Evolutionary conservation across 1,284 basidiomycete genomes (phyloP).

Genomic region (Cutaneotrichosporon daszewskae): DNA sequence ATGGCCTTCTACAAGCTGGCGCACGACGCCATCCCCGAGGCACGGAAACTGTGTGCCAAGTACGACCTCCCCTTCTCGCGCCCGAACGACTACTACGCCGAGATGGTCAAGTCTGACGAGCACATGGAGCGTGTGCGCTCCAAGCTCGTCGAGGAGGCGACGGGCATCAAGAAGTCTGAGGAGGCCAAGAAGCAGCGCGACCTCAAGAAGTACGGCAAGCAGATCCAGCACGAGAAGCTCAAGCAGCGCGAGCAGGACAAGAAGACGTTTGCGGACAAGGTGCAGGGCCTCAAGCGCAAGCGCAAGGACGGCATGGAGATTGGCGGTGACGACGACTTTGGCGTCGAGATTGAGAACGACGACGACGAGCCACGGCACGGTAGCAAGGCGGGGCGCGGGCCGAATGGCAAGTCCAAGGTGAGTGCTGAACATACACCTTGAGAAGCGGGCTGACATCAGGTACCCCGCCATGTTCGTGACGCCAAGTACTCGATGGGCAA

Average conservation of each 20-base stretch:
- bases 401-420: slow-evolving; percentile 41
- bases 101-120: slow-evolving; percentile 96
- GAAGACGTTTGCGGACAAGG: slow-evolving; percentile 77
- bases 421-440: slow-evolving; percentile 4
- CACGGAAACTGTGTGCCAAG: slow-evolving; percentile 66
- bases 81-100: slow-evolving; percentile 94
- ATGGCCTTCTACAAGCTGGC: slow-evolving; percentile 97
- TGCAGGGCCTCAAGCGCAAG: slow-evolving; percentile 83
- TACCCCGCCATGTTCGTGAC: slow-evolving; percentile 65
- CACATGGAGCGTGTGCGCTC: slow-evolving; percentile 98
- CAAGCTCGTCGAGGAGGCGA: slow-evolving; percentile 78
- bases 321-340: slow-evolving; percentile 49
- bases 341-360: slow-evolving; percentile 13
- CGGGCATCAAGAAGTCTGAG: slow-evolving; percentile 84
- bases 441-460: slow-evolving; percentile 19
- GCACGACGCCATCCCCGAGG: slow-evolving; percentile 69
- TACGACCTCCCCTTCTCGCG: slow-evolving; percentile 76
- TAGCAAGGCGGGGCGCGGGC: slow-evolving; percentile 29
- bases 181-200: slow-evolving; percentile 87
- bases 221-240: slow-evolving; percentile 82
- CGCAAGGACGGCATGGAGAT: slow-evolving; percentile 76
- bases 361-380: slow-evolving; percentile 23
- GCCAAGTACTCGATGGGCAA: slow-evolving; percentile 72
- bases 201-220: slow-evolving; percentile 97
- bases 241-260: slow-evolving; percentile 67